These are phyloP conservation scores for Cercospora beticola DNA, from an alignment of 2,329 filamentous ascomycete species.

Conservation along the genomic window DNA sequence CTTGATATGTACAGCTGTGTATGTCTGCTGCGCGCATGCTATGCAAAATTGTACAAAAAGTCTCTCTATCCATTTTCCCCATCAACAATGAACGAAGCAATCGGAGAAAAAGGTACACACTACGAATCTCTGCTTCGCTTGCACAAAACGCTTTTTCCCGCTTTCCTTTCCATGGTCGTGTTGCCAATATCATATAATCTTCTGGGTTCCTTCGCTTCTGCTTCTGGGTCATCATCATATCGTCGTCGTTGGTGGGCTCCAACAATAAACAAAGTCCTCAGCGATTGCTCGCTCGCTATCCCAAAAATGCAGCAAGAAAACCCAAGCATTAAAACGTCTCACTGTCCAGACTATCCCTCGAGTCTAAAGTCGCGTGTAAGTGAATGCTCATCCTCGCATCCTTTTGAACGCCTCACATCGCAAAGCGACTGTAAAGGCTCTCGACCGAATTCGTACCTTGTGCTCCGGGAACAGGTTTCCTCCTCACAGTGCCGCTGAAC, in stretches of 20 bases:
- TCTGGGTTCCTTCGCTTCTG: neutral
- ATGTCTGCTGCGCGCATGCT: neutral
- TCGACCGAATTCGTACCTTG: slow-evolving; percentile 24
- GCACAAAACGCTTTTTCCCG: neutral
- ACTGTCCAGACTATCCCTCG: slow-evolving; percentile 26
- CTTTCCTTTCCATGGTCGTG: neutral
- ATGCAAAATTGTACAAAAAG: neutral
- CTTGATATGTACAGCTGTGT: neutral
- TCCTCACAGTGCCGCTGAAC: slow-evolving; percentile 26
- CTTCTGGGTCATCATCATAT: neutral
- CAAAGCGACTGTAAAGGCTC: slow-evolving; percentile 12
- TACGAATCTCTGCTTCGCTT: neutral
- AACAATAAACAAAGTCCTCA: too few species aligned
- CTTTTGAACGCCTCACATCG: neutral
- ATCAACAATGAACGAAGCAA: neutral
- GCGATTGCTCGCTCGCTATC: neutral
- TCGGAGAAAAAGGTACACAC: neutral
- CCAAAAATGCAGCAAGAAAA: neutral
- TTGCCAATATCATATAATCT: neutral
- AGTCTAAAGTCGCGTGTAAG: slow-evolving; percentile 14
- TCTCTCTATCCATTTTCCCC: neutral
- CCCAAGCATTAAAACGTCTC: slow-evolving; percentile 24
- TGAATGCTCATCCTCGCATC: neutral
- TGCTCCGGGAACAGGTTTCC: slow-evolving; percentile 33
- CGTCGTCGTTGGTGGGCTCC: neutral